Evolutionary conservation across 345 rosid genomes (phyloP).

Genomic region (Eutrema heterophyllum): DNA sequence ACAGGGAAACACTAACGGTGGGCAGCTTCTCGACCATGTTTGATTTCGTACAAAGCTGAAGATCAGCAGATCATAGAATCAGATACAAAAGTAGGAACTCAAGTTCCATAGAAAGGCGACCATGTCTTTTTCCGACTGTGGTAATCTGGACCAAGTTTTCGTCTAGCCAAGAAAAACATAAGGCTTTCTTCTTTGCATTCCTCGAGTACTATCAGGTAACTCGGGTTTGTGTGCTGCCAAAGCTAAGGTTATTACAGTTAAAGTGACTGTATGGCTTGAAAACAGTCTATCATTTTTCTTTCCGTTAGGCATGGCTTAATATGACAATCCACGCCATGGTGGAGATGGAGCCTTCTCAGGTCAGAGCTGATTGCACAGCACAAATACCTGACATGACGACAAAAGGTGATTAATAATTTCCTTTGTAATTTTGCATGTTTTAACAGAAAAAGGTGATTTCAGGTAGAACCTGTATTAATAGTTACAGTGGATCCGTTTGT

Average conservation of each 20-base stretch:
- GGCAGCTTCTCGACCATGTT: neutral
- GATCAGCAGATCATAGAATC: neutral
- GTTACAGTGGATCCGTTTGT: neutral
- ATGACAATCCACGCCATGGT: slow-evolving; percentile 10
- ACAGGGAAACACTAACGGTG: neutral
- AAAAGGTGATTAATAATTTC: slow-evolving; percentile 17
- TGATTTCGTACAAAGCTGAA: neutral
- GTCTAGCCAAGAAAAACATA: slow-evolving; percentile 19
- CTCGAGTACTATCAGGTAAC: slow-evolving; percentile 23
- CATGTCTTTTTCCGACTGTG: neutral
- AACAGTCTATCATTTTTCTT: neutral
- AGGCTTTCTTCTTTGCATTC: slow-evolving; percentile 25
- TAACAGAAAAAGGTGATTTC: neutral
- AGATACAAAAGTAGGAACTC: neutral
- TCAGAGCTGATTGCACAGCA: slow-evolving; percentile 27
- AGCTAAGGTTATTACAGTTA: neutral
- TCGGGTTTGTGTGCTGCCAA: neutral
- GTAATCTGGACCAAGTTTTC: slow-evolving; percentile 13
- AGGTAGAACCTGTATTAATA: neutral
- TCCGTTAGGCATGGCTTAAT: slow-evolving; percentile 28
- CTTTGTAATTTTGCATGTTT: neutral
- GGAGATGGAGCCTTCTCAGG: slow-evolving; percentile 24
- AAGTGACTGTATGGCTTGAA: neutral
- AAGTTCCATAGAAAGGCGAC: neutral
- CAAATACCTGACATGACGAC: slow-evolving; percentile 34